These are phyloP conservation scores for Leccinum subrobustum DNA, from an alignment of 1,284 basidiomycete genomes.

Conservation along the genomic window DNA sequence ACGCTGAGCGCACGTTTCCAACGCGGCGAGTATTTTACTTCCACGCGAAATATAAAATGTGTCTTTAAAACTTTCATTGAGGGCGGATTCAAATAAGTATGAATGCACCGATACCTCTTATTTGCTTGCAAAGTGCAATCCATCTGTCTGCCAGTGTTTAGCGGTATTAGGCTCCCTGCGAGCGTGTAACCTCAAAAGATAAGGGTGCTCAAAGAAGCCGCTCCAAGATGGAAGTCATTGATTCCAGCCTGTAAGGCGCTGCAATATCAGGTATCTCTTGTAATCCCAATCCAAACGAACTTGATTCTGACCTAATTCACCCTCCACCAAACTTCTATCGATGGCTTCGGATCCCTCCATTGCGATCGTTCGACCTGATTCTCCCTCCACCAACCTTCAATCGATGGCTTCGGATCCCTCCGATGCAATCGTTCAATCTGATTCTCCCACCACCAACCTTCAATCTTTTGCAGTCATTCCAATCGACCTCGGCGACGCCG, in stretches of 20 bases:
- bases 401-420: neutral
- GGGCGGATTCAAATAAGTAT: no score
- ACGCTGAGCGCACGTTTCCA: no score
- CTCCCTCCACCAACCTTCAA: neutral
- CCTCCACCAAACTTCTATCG: neutral
- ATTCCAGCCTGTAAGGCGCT: neutral
- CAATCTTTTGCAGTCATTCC: no score
- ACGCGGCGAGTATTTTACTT: no score
- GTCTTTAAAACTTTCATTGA: no score
- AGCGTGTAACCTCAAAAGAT: no score
- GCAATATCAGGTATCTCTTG: neutral
- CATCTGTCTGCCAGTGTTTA: neutral
- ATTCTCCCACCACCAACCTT: no score
- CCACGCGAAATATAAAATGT: no score
- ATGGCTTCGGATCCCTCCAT: neutral
- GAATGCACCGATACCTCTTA: no score
- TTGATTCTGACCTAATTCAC: neutral
- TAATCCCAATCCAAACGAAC: neutral
- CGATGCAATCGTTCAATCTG: neutral
- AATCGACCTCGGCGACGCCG: no score
- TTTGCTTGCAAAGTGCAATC: neutral
- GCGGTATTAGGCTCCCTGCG: accelerated
- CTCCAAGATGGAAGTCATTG: conserved; percentile 15
- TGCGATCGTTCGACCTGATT: conserved; percentile 11
- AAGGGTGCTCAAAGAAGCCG: neutral